Base-by-base conservation (phyloP, 106 monocot species). In the Posidonia australis region DNA sequence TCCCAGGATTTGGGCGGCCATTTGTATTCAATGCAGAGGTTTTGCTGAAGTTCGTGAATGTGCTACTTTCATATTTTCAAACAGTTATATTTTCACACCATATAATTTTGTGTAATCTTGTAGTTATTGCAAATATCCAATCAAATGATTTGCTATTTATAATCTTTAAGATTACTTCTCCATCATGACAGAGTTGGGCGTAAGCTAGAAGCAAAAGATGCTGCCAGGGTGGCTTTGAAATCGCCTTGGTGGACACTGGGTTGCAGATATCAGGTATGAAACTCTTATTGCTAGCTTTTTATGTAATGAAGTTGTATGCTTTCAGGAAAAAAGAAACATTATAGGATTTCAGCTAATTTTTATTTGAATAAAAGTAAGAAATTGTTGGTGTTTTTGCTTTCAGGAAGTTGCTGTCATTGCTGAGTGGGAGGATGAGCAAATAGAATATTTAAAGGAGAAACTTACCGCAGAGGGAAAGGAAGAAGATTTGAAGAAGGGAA, bases 241-340 rank as follows among this genome's bases (percentile, higher is more conserved):
- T 90, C 82, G 32, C 96, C 96, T 70, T 96, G 90, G 96, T 96
- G 96, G 96, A 96, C 90, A 29, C 63, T 96, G 62, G 96, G 96
- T 31, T 81, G 84, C 65, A 73, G 67, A 76, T 96, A 96, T 60
- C 82, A 87, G 60, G 96, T 84, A 87, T 57, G 46, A 57, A 66
- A 24, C 19, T 30, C 57, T 42, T 26, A 14, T 22, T 32, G n/a
- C 21, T 71, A 2, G 23, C 6, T 36, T 28, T 30, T 42, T 22
- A 36, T 36, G 7, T 36, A 7, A 36, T 36, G 36, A 36, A 7
- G 36, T 36, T 36, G n/a, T n/a, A n/a, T n/a, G n/a, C 7, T 36
- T 36, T 36, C 36, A 4, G 36, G 7, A 36, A 36, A 2, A 36
- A 36, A 36, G 36, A 36, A 7, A 4, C 7, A 7, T 36, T 36